phyloP scores from a whole-genome alignment of 2,329 filamentous ascomycete species.

The Fusarium stilboides region DNA sequence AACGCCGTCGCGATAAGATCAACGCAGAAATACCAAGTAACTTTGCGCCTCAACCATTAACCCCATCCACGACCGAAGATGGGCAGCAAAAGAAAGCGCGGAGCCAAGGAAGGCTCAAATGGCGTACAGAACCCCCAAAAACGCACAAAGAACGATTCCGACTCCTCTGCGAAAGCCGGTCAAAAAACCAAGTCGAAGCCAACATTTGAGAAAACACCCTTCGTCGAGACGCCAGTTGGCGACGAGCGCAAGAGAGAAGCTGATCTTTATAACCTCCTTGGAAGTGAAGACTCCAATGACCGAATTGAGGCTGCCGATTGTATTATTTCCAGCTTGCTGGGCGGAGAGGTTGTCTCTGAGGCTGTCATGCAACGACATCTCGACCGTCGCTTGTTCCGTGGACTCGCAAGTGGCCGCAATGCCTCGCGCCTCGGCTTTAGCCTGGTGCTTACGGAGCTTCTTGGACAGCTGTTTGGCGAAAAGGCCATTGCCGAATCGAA shows the following conservation, averaged over 20 bases:
- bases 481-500: constrained; percentile 61
- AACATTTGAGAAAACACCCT: constrained; percentile 58
- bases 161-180: constrained; percentile 38
- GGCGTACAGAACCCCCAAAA: constrained; percentile 49
- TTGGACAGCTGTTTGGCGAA: constrained; percentile 77
- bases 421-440: constrained; percentile 91
- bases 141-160: constrained; percentile 52
- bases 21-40: constrained; percentile 10
- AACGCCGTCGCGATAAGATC: constrained; percentile 32
- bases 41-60: constrained; percentile 11
- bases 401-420: constrained; percentile 91
- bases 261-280: constrained; percentile 72
- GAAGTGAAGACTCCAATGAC: constrained; percentile 70
- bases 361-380: constrained; percentile 70
- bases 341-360: constrained; percentile 65
- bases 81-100: constrained; percentile 57
- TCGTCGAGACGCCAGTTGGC: constrained; percentile 66
- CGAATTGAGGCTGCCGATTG: constrained; percentile 72
- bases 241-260: constrained; percentile 72
- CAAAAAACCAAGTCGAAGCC: constrained; percentile 49
- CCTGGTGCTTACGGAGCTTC: constrained; percentile 85
- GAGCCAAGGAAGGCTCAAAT: constrained; percentile 52
- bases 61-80: constrained; percentile 41
- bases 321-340: constrained; percentile 70
- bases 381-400: constrained; percentile 82